These are phyloP conservation scores for Canna indica DNA, from an alignment of 176 grass and related monocot species.

Conservation along the genomic window DNA sequence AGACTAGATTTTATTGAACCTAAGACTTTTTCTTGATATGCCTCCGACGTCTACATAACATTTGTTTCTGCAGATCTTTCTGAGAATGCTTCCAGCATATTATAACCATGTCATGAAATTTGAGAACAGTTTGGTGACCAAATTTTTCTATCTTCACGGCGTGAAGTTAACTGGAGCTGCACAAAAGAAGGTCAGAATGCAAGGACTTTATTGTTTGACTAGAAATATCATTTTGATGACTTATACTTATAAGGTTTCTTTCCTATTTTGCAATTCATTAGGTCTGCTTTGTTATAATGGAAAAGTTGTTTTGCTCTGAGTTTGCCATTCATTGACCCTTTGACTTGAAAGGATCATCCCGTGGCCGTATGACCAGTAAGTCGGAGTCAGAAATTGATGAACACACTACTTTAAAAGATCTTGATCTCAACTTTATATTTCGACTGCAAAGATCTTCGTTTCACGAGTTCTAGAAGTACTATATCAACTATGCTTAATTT, in stretches of 20 bases:
- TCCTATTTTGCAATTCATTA: constrained; percentile 16
- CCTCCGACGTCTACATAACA: constrained; percentile 8
- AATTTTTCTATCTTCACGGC: constrained; percentile 88
- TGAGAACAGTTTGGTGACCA: constrained; percentile 87
- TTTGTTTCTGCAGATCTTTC: constrained; percentile 49
- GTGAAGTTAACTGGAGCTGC: constrained; percentile 82
- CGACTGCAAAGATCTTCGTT: constrained; percentile 83
- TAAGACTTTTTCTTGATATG: background rate
- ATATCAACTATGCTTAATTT: background rate
- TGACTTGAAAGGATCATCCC: constrained; percentile 97
- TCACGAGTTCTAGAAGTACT: constrained; percentile 84
- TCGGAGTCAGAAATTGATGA: constrained; percentile 82
- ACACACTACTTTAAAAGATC: constrained; percentile 93
- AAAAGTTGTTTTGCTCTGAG: constrained; percentile 80
- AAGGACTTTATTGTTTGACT: background rate
- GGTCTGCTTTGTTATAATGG: constrained; percentile 99
- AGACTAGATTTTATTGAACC: no score
- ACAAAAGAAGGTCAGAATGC: constrained; percentile 82
- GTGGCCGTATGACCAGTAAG: constrained; percentile 84
- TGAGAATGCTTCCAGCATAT: constrained; percentile 97
- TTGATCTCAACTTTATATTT: constrained; percentile 98
- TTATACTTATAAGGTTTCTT: background rate
- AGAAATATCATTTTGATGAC: background rate
- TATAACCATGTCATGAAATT: constrained; percentile 82
- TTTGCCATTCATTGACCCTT: constrained; percentile 82